Base-by-base conservation (phyloP, 1,284 basidiomycete genomes). In the Vanrija pseudolonga region DNA sequence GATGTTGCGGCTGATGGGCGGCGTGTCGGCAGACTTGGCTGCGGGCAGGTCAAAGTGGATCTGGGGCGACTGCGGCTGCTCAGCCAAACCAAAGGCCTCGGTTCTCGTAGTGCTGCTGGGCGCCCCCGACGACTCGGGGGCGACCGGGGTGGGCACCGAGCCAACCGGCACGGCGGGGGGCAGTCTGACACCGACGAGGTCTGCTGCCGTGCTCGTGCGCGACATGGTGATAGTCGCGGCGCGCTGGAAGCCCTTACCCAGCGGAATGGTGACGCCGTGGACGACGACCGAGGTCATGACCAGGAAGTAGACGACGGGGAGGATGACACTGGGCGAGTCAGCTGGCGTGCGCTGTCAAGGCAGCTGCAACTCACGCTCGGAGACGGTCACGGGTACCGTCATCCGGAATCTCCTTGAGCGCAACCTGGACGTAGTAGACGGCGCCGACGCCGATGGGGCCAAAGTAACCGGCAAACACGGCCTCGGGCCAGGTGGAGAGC, bases 271-370 rank as follows among this genome's bases (percentile, higher is more conserved):
- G 39, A 75, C 61, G 24, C 74, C 81, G 59, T 82, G 80, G 0
- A 78, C 74, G 40, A 82, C 59, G 4, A 82, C 75, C 1, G 77
- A 80, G 0, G 75, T 73, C 47, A 82, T 73, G 14, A 81, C 77
- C 44, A 80, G 67, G 59, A 82, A 81, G 50, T 80, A 76, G 11
- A 81, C 79, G 22, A 81, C 72, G 3, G 81, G 81, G 2, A 67
- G 60, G 55, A 81, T 74, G 20, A 78, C 64, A 7, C 64, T 66
- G 36, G 23, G 6, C 5, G 24, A 24, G 26, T 26, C 26, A 26
- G 26, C 26, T 24, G 8, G 4, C 8, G 8, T 24, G 24, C 24
- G 24, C 24, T 32, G 19, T 47, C 3, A 43, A n/a, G n/a, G 40
- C 17, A 18, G 28, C 14, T 15, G 39, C 4, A 45, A 19, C 57